phyloP scores from a whole-genome alignment of 768 basidiomycete genomes.

The Sarcodon aspratus region DNA sequence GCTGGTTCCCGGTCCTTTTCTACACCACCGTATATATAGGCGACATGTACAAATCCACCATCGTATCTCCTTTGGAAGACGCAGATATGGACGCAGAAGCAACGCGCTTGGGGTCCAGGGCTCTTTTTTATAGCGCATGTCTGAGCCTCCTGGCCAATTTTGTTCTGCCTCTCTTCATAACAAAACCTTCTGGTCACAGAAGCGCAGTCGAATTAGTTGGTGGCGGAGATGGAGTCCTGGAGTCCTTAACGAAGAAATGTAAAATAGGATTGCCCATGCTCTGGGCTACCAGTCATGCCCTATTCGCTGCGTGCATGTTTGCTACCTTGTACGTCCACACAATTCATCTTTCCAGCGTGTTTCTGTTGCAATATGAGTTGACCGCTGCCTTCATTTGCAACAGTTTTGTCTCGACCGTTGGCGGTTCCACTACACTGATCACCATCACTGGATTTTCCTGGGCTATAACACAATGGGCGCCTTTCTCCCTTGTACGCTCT shows the following conservation, averaged over 20 bases:
- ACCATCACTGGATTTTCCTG: conserved; percentile 82
- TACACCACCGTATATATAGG: conserved; percentile 84
- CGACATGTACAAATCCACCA: conserved; percentile 60
- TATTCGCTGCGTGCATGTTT: conserved; percentile 72
- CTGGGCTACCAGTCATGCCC: conserved; percentile 69
- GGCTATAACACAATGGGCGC: conserved; percentile 90
- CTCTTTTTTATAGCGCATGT: conserved; percentile 68
- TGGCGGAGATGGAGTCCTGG: background rate
- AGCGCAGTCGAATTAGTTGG: background rate
- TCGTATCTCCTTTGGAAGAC: conserved; percentile 14
- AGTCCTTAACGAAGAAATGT: conserved; percentile 6
- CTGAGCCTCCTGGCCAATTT: conserved; percentile 60
- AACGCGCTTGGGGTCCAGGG: conserved; percentile 74
- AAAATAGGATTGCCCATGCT: conserved; percentile 55
- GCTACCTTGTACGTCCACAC: conserved; percentile 60
- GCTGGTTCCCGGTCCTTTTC: conserved; percentile 90
- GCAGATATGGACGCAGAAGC: conserved; percentile 46
- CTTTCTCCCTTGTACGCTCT: conserved; percentile 68
- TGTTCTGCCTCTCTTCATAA: conserved; percentile 55
- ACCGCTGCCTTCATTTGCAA: background rate
- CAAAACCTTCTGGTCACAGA: conserved; percentile 7
- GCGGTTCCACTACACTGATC: conserved; percentile 65
- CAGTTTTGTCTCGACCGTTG: conserved; percentile 64
- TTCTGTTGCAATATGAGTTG: background rate
- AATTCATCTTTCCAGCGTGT: background rate